Conservation (phyloP, 768 basidiomycete genomes). For the Phlegmacium glaucopus region DNA sequence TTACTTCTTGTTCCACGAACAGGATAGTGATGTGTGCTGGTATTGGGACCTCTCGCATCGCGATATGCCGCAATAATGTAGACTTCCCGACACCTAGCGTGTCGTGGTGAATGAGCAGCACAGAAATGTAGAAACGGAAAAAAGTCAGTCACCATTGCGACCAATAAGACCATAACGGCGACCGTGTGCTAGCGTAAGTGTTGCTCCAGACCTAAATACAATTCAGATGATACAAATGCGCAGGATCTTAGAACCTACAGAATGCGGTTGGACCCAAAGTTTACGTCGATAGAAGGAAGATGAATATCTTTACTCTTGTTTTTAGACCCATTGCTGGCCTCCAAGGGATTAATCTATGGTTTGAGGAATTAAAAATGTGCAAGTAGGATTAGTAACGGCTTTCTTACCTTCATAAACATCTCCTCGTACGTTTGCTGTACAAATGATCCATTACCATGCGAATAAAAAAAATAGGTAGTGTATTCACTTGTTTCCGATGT, state of each 20-base stretch:
- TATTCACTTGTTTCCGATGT: slow-evolving; percentile 77
- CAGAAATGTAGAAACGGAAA: neutral
- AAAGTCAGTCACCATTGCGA: slow-evolving; percentile 58
- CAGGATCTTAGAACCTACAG: slow-evolving; percentile 42
- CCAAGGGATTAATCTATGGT: slow-evolving; percentile 82
- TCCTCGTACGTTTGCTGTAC: slow-evolving; percentile 94
- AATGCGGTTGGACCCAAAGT: slow-evolving; percentile 93
- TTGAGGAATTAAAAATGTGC: neutral
- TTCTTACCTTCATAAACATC: slow-evolving; percentile 92
- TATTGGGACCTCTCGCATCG: slow-evolving; percentile 91
- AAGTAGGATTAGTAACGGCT: neutral
- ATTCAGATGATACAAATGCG: slow-evolving; percentile 1
- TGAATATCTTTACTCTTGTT: slow-evolving; percentile 99
- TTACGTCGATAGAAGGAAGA: slow-evolving; percentile 92
- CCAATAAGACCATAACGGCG: slow-evolving; percentile 91
- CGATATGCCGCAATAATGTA: slow-evolving; percentile 89
- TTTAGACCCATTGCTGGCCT: slow-evolving; percentile 70
- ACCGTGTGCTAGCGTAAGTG: slow-evolving; percentile 83
- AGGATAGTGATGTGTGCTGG: slow-evolving; percentile 95
- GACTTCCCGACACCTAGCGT: slow-evolving; percentile 88
- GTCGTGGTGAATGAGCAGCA: neutral
- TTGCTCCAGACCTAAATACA: slow-evolving; percentile 70
- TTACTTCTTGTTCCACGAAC: slow-evolving; percentile 96
- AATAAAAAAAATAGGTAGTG: neutral
- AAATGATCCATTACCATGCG: slow-evolving; percentile 2